Evolutionary conservation across 495 filamentous ascomycete species (phyloP).

Genomic region (Penicillium argentinense): DNA sequence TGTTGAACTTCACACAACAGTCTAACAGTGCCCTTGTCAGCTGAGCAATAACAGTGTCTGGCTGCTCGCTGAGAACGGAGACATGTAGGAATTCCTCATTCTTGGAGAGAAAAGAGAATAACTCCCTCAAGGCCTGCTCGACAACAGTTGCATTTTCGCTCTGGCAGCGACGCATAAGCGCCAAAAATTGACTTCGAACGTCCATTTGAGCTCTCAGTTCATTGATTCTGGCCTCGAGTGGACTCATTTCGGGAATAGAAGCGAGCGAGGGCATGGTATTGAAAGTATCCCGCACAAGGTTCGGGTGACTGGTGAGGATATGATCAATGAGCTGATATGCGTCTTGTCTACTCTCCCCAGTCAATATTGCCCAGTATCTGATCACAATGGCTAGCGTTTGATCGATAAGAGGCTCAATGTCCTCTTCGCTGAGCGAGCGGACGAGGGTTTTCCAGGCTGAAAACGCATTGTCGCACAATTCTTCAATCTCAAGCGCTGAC

Average conservation of each 20-base stretch:
- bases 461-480: constrained; percentile 75
- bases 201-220: constrained; percentile 60
- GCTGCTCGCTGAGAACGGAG: constrained; percentile 81
- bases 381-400: constrained; percentile 85
- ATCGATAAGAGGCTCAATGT: constrained; percentile 75
- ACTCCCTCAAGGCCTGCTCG: constrained; percentile 71
- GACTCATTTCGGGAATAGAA: constrained; percentile 66
- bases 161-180: constrained; percentile 69
- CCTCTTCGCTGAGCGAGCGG: constrained; percentile 67
- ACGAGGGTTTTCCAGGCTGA: constrained; percentile 82
- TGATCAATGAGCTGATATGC: constrained; percentile 61
- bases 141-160: constrained; percentile 87
- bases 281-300: constrained; percentile 61
- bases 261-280: constrained; percentile 75
- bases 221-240: constrained; percentile 61
- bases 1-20: constrained; percentile 75
- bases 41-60: constrained; percentile 67
- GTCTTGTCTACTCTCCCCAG: constrained; percentile 53
- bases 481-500: constrained; percentile 70
- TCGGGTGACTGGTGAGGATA: constrained; percentile 61
- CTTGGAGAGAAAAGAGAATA: constrained; percentile 66
- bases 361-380: constrained; percentile 72
- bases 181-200: constrained; percentile 60
- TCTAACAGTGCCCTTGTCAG: constrained; percentile 79
- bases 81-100: constrained; percentile 82